These are phyloP conservation scores for Xanthoceras sorbifolium DNA, from an alignment of 345 rosid species.

Conservation along the genomic window DNA sequence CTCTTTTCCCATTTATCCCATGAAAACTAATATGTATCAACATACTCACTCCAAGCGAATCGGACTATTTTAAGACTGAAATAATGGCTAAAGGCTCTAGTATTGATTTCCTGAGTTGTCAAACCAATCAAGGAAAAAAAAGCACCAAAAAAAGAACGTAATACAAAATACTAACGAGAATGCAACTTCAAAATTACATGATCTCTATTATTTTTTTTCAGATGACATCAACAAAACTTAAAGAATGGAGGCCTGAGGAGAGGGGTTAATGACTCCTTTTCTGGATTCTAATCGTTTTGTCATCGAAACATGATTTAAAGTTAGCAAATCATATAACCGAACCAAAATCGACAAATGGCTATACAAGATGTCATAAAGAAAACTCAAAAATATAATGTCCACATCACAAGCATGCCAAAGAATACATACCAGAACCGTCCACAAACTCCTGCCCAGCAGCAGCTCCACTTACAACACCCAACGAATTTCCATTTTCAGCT, in stretches of 20 bases:
- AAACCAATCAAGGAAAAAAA: neutral
- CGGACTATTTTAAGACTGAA: neutral
- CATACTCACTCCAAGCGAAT: neutral
- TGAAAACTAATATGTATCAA: neutral
- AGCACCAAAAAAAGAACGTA: neutral
- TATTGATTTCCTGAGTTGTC: neutral
- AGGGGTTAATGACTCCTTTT: neutral
- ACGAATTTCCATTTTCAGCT: constrained; percentile 64
- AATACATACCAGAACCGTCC: constrained; percentile 68
- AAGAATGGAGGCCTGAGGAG: neutral
- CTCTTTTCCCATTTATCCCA: too few species aligned
- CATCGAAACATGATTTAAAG: neutral
- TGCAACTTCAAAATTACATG: neutral
- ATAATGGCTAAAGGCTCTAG: neutral
- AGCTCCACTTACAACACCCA: constrained; percentile 38
- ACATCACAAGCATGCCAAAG: neutral
- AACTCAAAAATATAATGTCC: neutral
- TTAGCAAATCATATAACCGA: neutral
- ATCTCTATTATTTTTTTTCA: too few species aligned
- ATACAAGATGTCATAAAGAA: neutral
- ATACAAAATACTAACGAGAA: neutral
- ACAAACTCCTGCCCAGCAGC: constrained; percentile 40
- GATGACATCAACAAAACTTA: neutral
- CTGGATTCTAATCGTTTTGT: neutral
- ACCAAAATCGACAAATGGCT: neutral